Evolutionary conservation across 1,284 basidiomycete genomes (phyloP).

Genomic region (Grifola frondosa): DNA sequence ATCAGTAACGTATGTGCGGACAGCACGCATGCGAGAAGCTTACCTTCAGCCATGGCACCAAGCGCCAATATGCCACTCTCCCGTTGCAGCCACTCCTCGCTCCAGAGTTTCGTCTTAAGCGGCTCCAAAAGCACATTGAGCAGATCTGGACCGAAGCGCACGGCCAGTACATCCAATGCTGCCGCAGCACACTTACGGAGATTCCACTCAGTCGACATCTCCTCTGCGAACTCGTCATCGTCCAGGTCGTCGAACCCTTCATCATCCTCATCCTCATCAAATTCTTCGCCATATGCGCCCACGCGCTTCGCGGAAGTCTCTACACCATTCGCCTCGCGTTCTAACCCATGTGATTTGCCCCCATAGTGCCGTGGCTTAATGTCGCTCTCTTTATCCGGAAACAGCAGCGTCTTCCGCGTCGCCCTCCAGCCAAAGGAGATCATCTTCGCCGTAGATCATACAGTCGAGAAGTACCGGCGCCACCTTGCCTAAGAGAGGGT

Average conservation of each 20-base stretch:
- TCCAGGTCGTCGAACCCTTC: constrained; percentile 86
- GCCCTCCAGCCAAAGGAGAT: constrained; percentile 93
- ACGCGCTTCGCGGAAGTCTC: constrained; percentile 49
- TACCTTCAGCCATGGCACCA: constrained; percentile 97
- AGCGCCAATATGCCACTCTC: constrained; percentile 96
- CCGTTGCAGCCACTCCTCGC: constrained; percentile 89
- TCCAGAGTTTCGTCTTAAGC: constrained; percentile 93
- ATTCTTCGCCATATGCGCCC: constrained; percentile 73
- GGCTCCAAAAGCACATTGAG: constrained; percentile 88
- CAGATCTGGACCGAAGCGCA: constrained; percentile 86
- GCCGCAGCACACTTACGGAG: constrained; percentile 97
- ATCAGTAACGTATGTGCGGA: no score
- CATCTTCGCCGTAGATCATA: constrained; percentile 97
- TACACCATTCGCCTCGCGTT: constrained; percentile 65
- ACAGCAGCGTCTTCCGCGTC: constrained; percentile 88
- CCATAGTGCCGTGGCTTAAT: constrained; percentile 96
- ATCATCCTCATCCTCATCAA: constrained; percentile 71
- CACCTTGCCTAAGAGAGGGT: constrained; percentile 84
- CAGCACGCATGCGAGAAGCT: constrained; percentile 28
- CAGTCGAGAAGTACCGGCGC: constrained; percentile 94
- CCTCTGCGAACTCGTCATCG: constrained; percentile 92
- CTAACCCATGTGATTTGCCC: constrained; percentile 79
- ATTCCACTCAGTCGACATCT: constrained; percentile 99
- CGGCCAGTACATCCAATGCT: constrained; percentile 94
- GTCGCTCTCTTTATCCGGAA: constrained; percentile 90